These are phyloP conservation scores for Tulasnella sp. DNA, from an alignment of 768 basidiomycete species.

Conservation along the genomic window DNA sequence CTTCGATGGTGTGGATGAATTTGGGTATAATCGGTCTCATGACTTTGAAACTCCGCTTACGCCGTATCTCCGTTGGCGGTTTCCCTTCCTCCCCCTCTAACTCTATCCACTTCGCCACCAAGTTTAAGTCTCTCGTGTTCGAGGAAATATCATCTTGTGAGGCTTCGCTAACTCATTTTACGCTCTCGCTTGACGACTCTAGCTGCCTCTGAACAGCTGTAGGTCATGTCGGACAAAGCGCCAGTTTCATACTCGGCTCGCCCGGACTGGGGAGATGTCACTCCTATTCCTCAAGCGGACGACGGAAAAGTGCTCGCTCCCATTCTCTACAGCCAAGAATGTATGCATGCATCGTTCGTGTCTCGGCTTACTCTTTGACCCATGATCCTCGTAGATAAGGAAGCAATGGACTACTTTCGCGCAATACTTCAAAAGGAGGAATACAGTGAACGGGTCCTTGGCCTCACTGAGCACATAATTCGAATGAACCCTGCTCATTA, in stretches of 20 bases:
- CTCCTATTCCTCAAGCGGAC: conserved; percentile 75
- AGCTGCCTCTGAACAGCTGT: not conserved
- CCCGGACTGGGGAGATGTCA: conserved; percentile 72
- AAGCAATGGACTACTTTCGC: conserved; percentile 89
- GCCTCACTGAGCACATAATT: conserved; percentile 84
- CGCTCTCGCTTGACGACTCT: not conserved
- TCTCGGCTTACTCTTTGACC: conserved; percentile 6
- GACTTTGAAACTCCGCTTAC: not conserved
- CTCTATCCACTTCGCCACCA: not conserved
- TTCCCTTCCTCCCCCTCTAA: not conserved
- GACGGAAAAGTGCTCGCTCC: conserved; percentile 71
- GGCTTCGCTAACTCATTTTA: not conserved
- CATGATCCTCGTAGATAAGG: conserved; percentile 54
- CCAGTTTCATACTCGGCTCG: conserved; percentile 46
- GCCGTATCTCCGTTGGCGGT: not conserved
- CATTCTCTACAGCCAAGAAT: conserved; percentile 85
- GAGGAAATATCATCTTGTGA: not conserved
- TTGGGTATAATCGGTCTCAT: not conserved
- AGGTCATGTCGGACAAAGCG: not conserved
- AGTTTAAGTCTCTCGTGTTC: not conserved
- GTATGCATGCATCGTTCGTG: conserved; percentile 41
- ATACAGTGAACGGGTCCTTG: conserved; percentile 70
- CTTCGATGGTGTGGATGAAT: not conserved
- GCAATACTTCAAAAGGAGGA: conserved; percentile 71
- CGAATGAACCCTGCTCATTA: conserved; percentile 93